Base-by-base conservation (phyloP, 306 rosid species). In the Castanospermum australe region DNA sequence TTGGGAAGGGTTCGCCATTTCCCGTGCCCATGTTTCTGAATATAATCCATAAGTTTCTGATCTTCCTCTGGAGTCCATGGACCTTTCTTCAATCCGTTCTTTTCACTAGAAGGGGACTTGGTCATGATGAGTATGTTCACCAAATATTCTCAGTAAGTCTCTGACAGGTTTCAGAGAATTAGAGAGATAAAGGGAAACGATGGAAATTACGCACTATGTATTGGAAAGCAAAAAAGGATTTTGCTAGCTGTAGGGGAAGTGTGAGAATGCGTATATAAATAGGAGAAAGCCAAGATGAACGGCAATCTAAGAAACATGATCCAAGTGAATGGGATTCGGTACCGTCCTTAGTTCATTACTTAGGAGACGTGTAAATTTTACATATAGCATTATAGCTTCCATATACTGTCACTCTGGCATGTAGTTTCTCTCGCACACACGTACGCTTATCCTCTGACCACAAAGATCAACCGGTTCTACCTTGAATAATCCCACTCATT, bases 31-130 rank as follows among this genome's bases (percentile, higher is more conserved):
- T 88, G 87, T 67, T 84, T 83, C 8, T 87, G 86, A 84, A 90
- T 84, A 52, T 85, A 88, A 67, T 83, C 85, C 2, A 84, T 47
- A 10, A 90, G 89, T 67, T 83, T 85, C 76, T 88, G 85, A 75
- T 90, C 94, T 83, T 90, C 94, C 77, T 90, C 94, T 0, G 88
- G 78, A 30, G 91, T 90, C 94, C 94, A 90, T 14, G 95, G 95
- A 61, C 95, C 95, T 75, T 81, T 90, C 87, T 88, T 88, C 64
- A 90, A 42, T 55, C 89, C 92, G 30, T 71, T 86, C 62, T 83
- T 88, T 15, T 87, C 95, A 62, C 39, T 7, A 61, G 83, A 81
- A 79, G 81, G 65, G 32, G 67, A 22, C 70, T 86, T 87, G 25
- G 85, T 68, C 92, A 90, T 90, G 80, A 52, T 63, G 79, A 75